Base-by-base conservation (phyloP, 2,329 filamentous ascomycete genomes). In the Ilyonectria robusta region DNA sequence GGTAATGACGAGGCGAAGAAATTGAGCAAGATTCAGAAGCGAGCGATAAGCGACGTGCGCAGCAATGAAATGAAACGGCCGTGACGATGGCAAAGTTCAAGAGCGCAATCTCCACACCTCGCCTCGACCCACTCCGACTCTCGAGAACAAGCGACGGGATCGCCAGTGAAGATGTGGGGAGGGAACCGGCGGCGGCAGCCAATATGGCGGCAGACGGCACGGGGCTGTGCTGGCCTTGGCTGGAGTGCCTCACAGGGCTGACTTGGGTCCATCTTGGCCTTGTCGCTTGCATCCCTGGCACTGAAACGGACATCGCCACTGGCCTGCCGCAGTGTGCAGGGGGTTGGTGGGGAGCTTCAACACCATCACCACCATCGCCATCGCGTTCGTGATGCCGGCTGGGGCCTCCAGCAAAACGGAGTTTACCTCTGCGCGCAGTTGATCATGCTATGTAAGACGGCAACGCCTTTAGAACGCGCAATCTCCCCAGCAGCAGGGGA, bases 181-280 rank as follows among this genome's bases (percentile, higher is more conserved):
- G 56, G 42, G 50, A 65, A 44, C 56, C 48, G 33, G 17, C 50
- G 50, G 48, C 46, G 33, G 35, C 50, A 44, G 29, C 59, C 35
- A 53, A 31, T 42, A 40, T 35, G 17, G 51, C 40, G 29, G 42
- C 31, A 15, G 29, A 37, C 31, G 56, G 31, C 44, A 40, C 26
- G 47, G 53, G 62, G 62, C 62, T 40, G 62, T 65, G 62, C 62
- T 59, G 37, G 35, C 33, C n/a, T 6, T 50, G 40, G 46, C 31
- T 40, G 56, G 53, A 62, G 33, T 57, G 58, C 58, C 63, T 66
- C 63, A 61, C 63, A 66, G 63, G 63, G 63, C 63, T 66, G 63
- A 66, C 59, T 66, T 37, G 31, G 31, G 23, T 50, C 35, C 53
- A 11, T 19, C 21, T 15, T 26, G 3, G 19, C 11, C 33, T n/a